Evolutionary conservation across 805 yeast species (phyloP).

Genomic region (Clavispora asparagi): DNA sequence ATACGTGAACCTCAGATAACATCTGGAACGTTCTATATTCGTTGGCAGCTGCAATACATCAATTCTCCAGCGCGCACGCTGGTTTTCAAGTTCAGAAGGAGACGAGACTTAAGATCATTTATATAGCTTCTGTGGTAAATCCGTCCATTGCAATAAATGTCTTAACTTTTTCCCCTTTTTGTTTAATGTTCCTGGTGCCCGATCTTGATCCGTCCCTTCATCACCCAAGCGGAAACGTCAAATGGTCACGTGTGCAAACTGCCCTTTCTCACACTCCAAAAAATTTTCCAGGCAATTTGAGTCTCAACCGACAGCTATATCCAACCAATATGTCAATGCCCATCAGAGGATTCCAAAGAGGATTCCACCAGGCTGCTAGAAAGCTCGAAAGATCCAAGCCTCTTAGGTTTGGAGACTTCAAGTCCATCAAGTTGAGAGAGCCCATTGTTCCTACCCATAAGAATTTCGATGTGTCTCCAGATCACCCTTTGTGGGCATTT

Average conservation of each 20-base stretch:
- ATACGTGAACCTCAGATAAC: no score
- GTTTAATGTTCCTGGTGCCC: no score
- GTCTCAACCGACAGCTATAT: not conserved
- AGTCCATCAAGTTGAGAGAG: slow-evolving; percentile 53
- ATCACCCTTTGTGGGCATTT: slow-evolving; percentile 95
- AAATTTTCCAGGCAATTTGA: not conserved
- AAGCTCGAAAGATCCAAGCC: slow-evolving; percentile 13
- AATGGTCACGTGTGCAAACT: not conserved
- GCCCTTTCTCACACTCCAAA: not conserved
- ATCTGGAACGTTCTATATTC: no score
- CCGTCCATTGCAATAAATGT: no score
- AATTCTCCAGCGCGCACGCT: no score
- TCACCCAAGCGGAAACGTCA: not conserved
- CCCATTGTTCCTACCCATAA: slow-evolving; percentile 82
- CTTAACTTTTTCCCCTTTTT: no score
- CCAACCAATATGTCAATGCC: not conserved
- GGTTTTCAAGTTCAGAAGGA: no score
- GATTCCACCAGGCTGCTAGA: slow-evolving; percentile 7
- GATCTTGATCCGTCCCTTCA: no score
- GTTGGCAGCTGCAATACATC: no score
- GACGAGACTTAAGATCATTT: no score
- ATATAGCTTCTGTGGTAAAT: no score
- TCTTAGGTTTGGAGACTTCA: slow-evolving; percentile 19
- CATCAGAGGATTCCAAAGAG: slow-evolving; percentile 6
- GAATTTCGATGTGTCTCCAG: slow-evolving; percentile 67